phyloP scores from a whole-genome alignment of 2,329 filamentous ascomycete genomes.

The Bisporella sp. region DNA sequence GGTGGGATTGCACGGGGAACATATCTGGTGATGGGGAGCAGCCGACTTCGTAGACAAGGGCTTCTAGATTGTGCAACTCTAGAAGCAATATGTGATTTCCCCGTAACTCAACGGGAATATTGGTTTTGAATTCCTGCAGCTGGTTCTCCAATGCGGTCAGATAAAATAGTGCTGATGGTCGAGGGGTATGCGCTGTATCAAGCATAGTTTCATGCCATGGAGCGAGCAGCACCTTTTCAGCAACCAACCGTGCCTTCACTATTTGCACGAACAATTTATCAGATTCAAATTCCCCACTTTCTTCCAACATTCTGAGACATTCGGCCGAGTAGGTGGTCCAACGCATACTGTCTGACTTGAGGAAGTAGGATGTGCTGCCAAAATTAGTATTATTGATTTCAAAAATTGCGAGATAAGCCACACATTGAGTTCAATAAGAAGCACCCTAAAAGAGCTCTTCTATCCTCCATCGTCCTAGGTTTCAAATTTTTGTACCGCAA shows the following conservation, averaged over 20 bases:
- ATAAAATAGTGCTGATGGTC: constrained; percentile 1
- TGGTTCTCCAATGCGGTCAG: constrained; percentile 5
- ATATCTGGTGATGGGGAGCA: constrained; percentile 2
- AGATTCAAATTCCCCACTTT: constrained; percentile 2
- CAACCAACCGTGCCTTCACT: constrained; percentile 3
- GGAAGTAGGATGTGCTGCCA: constrained; percentile 2
- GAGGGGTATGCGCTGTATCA: neutral
- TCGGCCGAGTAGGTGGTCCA: constrained; percentile 6
- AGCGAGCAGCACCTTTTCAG: constrained; percentile 2
- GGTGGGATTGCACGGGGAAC: constrained; percentile 2
- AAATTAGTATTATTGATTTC: neutral
- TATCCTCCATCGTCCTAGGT: constrained; percentile 5
- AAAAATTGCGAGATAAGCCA: neutral
- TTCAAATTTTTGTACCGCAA: neutral
- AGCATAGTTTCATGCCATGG: neutral
- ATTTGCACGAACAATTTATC: constrained; percentile 6
- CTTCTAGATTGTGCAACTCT: constrained; percentile 5
- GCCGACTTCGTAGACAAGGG: constrained; percentile 4
- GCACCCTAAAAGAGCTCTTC: constrained; percentile 5
- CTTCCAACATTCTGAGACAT: constrained; percentile 2
- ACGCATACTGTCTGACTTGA: constrained; percentile 3
- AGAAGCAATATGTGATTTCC: constrained; percentile 3
- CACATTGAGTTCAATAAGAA: constrained; percentile 8
- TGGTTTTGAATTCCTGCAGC: constrained; percentile 4
- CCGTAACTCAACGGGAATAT: constrained; percentile 1